Conservation (phyloP, 495 filamentous ascomycete genomes). For the Aeminium ludgeri region DNA sequence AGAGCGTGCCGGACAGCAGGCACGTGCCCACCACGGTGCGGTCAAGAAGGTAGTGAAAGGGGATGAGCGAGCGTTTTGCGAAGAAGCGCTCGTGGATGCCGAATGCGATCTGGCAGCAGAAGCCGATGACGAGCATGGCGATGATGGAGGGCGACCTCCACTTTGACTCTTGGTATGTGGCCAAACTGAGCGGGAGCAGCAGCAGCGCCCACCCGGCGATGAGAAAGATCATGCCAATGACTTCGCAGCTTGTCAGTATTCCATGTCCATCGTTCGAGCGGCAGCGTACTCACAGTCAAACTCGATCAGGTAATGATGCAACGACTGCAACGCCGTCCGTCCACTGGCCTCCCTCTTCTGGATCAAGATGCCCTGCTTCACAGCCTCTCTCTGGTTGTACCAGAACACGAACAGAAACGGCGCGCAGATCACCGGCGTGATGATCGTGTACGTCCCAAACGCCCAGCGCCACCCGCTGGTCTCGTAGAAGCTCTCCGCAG, state of each 20-base stretch:
- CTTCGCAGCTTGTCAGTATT: conserved; percentile 3
- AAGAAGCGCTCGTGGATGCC: conserved; percentile 10
- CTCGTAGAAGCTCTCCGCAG: conserved; percentile 31
- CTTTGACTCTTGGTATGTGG: not conserved
- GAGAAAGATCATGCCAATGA: conserved; percentile 12
- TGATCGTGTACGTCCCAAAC: conserved; percentile 39
- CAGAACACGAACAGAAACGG: conserved; percentile 38
- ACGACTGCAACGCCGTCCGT: conserved; percentile 5
- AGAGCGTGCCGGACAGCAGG: conserved; percentile 3
- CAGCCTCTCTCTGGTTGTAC: conserved; percentile 38
- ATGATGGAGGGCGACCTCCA: conserved; percentile 8
- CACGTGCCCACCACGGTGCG: conserved; percentile 15
- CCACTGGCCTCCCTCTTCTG: conserved; percentile 13
- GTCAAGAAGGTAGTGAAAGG: conserved; percentile 10
- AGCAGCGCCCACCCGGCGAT: conserved; percentile 11
- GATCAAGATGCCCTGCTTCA: conserved; percentile 18
- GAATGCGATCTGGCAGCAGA: conserved; percentile 9
- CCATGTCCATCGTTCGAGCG: not conserved
- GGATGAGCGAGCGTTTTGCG: conserved; percentile 9
- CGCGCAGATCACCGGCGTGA: conserved; percentile 37
- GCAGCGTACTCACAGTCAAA: conserved; percentile 13
- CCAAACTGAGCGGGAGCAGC: conserved; percentile 14
- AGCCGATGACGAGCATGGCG: conserved; percentile 14
- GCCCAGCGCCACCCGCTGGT: conserved; percentile 39
- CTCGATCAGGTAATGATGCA: conserved; percentile 14